A percentile compares a stretch with the other conserved stretches of the same genome.
Conservation (phyloP, 2,329 filamentous ascomycete genomes). For the Penicillium sp. region DNA sequence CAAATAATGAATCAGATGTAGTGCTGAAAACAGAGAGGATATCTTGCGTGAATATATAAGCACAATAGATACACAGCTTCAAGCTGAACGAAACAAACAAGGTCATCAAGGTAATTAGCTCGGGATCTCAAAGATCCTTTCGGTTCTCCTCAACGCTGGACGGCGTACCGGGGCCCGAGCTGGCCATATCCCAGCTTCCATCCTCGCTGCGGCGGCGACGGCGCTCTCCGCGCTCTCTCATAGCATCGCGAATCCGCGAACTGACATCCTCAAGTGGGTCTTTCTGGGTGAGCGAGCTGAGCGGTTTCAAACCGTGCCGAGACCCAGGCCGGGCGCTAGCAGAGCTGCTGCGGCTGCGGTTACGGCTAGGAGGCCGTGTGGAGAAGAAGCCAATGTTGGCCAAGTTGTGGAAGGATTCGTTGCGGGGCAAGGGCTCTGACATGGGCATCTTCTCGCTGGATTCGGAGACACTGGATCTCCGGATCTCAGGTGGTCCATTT, state of each 20-base stretch:
- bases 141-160: conserved; percentile 36
- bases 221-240: conserved; percentile 72
- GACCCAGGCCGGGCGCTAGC: conserved; percentile 64
- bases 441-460: conserved; percentile 27
- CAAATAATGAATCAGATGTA: neutral
- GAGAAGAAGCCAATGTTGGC: conserved; percentile 87
- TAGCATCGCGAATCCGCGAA: conserved; percentile 79
- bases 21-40: conserved; percentile 15
- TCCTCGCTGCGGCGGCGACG: conserved; percentile 55
- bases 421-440: conserved; percentile 67
- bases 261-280: conserved; percentile 80
- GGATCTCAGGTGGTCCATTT: conserved; percentile 23
- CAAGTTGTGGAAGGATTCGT: conserved; percentile 92
- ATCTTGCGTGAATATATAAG: conserved; percentile 25
- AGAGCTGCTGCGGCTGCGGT: conserved; percentile 70
- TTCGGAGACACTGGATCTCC: conserved; percentile 24
- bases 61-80: conserved; percentile 14
- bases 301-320: conserved; percentile 68
- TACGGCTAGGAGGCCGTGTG: conserved; percentile 80
- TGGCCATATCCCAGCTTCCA: conserved; percentile 43
- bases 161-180: conserved; percentile 40
- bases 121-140: conserved; percentile 35
- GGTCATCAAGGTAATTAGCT: conserved; percentile 3
- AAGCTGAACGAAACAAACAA: neutral
- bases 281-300: conserved; percentile 67